phyloP scores from a whole-genome alignment of 2,329 filamentous ascomycete species.

The Curvularia sp. region DNA sequence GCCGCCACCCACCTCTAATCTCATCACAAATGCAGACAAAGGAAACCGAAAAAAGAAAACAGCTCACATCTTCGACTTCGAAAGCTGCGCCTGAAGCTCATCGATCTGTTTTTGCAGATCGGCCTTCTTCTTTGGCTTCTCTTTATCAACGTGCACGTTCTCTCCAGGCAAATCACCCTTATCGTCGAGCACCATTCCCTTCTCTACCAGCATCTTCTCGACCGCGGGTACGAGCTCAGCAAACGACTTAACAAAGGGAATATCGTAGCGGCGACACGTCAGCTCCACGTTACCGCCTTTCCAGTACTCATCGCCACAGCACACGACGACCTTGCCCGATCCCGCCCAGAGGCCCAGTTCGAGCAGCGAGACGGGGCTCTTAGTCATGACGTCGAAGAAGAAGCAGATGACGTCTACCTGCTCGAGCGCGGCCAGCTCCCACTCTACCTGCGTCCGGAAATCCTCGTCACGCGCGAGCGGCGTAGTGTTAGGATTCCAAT shows the following conservation, averaged over 20 bases:
- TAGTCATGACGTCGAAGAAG: conserved; percentile 61
- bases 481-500: conserved; percentile 64
- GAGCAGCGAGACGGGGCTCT: conserved; percentile 65
- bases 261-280: conserved; percentile 59
- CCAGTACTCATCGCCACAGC: conserved; percentile 60
- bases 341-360: conserved; percentile 64
- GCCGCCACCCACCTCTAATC: not conserved
- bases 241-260: conserved; percentile 53
- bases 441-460: conserved; percentile 64
- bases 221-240: conserved; percentile 52
- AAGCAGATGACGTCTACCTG: conserved; percentile 62
- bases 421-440: conserved; percentile 67
- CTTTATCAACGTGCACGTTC: conserved; percentile 13
- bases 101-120: conserved; percentile 11
- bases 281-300: conserved; percentile 68
- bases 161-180: conserved; percentile 20
- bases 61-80: not conserved
- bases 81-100: conserved; percentile 10
- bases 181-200: conserved; percentile 35
- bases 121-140: conserved; percentile 14
- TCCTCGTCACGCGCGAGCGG: conserved; percentile 52
- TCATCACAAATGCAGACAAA: not conserved
- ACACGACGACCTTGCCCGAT: conserved; percentile 59
- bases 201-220: conserved; percentile 38
- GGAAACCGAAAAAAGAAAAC: not conserved